These are phyloP conservation scores for Trebouxia gelatinosa DNA, from an alignment of 163 green algal species.

Conservation along the genomic window DNA sequence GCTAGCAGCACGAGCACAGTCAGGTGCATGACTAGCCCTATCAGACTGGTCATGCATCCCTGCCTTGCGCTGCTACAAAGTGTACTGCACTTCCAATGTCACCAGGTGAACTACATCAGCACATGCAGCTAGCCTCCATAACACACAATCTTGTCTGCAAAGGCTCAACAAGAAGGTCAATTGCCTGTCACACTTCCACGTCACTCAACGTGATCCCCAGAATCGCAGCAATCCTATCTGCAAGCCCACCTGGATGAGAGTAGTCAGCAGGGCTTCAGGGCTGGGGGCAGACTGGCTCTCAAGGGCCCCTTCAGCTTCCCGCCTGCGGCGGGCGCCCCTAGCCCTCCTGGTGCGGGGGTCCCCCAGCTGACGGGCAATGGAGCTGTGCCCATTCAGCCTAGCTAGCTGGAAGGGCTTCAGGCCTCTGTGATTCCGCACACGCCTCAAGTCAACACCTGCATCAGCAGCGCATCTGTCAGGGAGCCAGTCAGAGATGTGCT, in stretches of 20 bases:
- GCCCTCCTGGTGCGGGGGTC: slow-evolving; percentile 1
- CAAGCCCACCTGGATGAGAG: slow-evolving; percentile 30
- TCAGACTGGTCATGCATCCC: background rate
- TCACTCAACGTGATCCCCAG: background rate
- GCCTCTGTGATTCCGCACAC: slow-evolving; percentile 35
- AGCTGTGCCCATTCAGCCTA: slow-evolving; percentile 32
- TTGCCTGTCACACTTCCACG: too few relatives aligned
- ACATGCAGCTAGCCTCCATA: too few relatives aligned
- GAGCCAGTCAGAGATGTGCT: too few relatives aligned
- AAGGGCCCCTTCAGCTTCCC: background rate
- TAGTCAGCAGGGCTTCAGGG: slow-evolving; percentile 31
- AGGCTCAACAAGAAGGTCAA: too few relatives aligned
- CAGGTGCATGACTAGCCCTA: background rate
- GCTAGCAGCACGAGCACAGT: background rate
- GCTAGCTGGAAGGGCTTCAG: slow-evolving; percentile 40
- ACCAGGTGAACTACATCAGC: too few relatives aligned
- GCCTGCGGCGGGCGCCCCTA: background rate
- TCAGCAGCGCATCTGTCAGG: too few relatives aligned
- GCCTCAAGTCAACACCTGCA: slow-evolving; percentile 35
- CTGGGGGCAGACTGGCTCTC: background rate
- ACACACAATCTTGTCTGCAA: too few relatives aligned
- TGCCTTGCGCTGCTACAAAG: background rate
- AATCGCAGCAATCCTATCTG: background rate
- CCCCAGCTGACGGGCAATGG: slow-evolving; percentile 28
- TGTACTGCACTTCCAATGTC: too few relatives aligned